Evolutionary conservation across 2,329 filamentous ascomycete species (phyloP), one percentile per base, ranked within the genome.

Genomic region (Bipolaris cookei): DNA sequence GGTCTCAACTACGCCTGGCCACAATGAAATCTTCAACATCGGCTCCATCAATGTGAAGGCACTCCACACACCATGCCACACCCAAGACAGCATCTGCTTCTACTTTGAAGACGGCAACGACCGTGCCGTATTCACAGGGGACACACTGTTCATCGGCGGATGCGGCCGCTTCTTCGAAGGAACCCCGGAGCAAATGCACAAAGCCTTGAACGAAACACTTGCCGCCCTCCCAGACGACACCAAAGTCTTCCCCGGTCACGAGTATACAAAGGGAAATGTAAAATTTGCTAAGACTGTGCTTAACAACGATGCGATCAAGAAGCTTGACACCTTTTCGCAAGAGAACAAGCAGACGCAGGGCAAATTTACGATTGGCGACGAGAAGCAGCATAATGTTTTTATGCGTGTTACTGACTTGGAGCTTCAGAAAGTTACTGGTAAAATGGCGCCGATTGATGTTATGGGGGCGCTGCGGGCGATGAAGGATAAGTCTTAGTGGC

Each of bases 151-250:
- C 79, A 94, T 96, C 72, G 93, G 90, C 56, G 93, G 95, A 28
- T 99, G 95, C 73, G 95, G 95, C 35, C 88, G 90, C 55, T 99
- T 99, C 82, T 99, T 99, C 71, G 95, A 99, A 77, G 95, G 95
- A 16, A 92, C 83, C 8, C 87, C 92, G 0, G 84, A 86, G 56
- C 90, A 78, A 81, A 99, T 99, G 95, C 85, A 99, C 79, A 90
- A 86, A 67, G 94, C 95, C 0, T 78, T 99, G 69, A 99, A 99
- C 77, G 87, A 91, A 78, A 91, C 88, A 0, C 84, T 99, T 42
- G 91, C 86, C 2, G 79, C 86, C 5, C 80, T 99, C 54, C 94
- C 95, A 0, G 89, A 96, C 66, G 92, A 98, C 68, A 98, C 95
- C 1, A 89, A 89, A 63, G 91, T 99, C 63, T 99, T 91, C 74